These are phyloP conservation scores for Nicotiana paniculata DNA, from an alignment of 257 asterid genomes.

Conservation along the genomic window DNA sequence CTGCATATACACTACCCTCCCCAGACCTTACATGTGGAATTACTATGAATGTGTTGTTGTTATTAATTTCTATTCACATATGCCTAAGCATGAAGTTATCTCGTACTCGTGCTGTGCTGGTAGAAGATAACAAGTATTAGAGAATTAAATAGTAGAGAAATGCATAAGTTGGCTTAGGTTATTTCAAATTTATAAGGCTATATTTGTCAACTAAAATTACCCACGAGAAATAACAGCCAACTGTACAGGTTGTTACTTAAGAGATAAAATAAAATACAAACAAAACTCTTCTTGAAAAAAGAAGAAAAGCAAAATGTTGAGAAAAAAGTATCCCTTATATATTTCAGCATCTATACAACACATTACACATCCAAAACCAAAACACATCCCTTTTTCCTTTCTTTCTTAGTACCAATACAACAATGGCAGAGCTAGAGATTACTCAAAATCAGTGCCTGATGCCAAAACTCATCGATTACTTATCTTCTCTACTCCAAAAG, in stretches of 20 bases:
- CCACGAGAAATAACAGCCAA: slow-evolving; percentile 35
- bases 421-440: slow-evolving; percentile 67
- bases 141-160: not conserved
- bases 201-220: slow-evolving; percentile 12
- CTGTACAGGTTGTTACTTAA: slow-evolving; percentile 33
- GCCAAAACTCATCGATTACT: slow-evolving; percentile 62
- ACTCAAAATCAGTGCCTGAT: slow-evolving; percentile 32
- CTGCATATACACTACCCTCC: too few species aligned
- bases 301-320: not conserved
- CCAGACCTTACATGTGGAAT: too few species aligned
- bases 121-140: too few species aligned
- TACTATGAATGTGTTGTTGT: too few species aligned
- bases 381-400: not conserved
- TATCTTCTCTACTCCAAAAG: slow-evolving; percentile 70
- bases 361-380: not conserved
- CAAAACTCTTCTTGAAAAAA: not conserved
- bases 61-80: too few species aligned
- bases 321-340: slow-evolving; percentile 17
- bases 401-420: not conserved
- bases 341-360: slow-evolving; percentile 25
- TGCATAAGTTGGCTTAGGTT: not conserved
- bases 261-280: not conserved
- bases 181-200: slow-evolving; percentile 30
- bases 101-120: too few species aligned
- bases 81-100: too few species aligned